Conservation (phyloP, 2,329 filamentous ascomycete genomes). For the Parascedosporium putredinis region DNA sequence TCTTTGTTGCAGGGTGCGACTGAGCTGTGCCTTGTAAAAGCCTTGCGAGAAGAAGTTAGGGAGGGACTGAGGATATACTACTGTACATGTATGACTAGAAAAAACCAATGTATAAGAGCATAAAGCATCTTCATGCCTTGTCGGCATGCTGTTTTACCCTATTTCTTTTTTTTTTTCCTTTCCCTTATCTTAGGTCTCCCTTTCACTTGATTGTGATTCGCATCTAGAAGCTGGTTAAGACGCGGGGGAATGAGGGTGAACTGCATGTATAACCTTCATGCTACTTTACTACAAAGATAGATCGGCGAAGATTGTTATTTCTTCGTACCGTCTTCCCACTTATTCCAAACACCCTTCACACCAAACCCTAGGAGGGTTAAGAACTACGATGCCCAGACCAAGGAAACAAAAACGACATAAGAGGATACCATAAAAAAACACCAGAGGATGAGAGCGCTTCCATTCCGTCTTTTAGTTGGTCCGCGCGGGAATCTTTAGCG, state of each 20-base stretch:
- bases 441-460: too few species aligned
- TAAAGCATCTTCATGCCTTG: neutral
- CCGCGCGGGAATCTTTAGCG: slow-evolving; percentile 36
- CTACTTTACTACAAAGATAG: neutral
- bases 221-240: too few species aligned
- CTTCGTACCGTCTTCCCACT: neutral
- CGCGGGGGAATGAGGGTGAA: too few species aligned
- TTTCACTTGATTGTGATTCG: too few species aligned
- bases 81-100: slow-evolving; percentile 7
- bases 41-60: neutral
- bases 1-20: too few species aligned
- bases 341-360: too few species aligned
- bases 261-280: too few species aligned
- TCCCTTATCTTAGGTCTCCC: neutral
- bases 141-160: neutral
- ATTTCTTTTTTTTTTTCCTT: neutral
- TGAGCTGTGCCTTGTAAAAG: too few species aligned
- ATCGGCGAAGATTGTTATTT: neutral
- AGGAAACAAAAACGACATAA: neutral
- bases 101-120: slow-evolving; percentile 4
- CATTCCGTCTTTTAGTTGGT: neutral
- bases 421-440: too few species aligned
- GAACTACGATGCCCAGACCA: too few species aligned
- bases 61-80: too few species aligned
- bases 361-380: too few species aligned